These are phyloP conservation scores for Saturnispora hagleri DNA, from an alignment of 805 yeast genomes.

Conservation along the genomic window DNA sequence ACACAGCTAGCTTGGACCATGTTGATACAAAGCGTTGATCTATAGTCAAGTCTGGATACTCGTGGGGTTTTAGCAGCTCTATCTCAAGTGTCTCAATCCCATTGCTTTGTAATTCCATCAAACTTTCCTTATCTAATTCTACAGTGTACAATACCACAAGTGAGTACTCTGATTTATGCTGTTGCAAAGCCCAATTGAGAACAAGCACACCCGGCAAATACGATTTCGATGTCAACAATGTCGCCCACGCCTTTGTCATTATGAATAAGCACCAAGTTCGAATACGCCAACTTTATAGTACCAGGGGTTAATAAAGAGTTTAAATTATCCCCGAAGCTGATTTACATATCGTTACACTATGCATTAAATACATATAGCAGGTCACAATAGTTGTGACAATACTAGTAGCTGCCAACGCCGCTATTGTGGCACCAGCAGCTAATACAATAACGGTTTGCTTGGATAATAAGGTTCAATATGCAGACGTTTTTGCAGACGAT, in stretches of 20 bases:
- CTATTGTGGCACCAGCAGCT: background rate
- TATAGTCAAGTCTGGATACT: conserved; percentile 35
- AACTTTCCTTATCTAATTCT: conserved; percentile 33
- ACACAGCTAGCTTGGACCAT: conserved; percentile 54
- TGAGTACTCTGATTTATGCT: conserved; percentile 38
- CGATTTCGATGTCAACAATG: conserved; percentile 42
- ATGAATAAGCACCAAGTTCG: background rate
- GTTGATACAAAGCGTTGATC: conserved; percentile 52
- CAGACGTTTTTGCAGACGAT: background rate
- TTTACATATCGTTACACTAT: background rate
- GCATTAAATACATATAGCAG: background rate
- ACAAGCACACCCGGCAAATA: conserved; percentile 46
- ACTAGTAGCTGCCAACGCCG: background rate
- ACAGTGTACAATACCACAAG: conserved; percentile 46
- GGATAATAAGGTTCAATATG: background rate
- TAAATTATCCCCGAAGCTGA: background rate
- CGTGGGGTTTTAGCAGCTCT: conserved; percentile 35
- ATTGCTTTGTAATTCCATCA: conserved; percentile 30
- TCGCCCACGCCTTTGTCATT: conserved; percentile 38
- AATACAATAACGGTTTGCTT: background rate
- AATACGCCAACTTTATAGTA: too few relatives aligned
- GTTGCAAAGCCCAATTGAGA: conserved; percentile 37
- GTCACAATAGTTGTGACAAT: background rate
- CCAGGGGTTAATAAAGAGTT: background rate
- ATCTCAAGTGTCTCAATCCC: conserved; percentile 35